phyloP scores from a whole-genome alignment of 805 yeast genomes.

The Ogataea polymorpha region DNA sequence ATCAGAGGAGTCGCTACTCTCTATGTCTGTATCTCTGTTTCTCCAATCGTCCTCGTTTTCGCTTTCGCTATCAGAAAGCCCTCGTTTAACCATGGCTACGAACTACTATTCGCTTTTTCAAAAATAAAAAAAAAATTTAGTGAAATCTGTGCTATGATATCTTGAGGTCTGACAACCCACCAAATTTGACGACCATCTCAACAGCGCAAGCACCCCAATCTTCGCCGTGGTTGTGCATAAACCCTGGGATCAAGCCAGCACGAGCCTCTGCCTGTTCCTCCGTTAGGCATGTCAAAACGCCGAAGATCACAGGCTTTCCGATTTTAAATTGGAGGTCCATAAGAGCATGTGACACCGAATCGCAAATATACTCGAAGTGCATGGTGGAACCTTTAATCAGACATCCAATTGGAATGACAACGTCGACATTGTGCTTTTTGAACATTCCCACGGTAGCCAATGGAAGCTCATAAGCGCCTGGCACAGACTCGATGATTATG shows the following conservation, averaged over 20 bases:
- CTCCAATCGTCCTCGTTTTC: constrained; percentile 2
- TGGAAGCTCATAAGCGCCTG: constrained; percentile 94
- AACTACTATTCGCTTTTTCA: neutral
- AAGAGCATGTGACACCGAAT: constrained; percentile 77
- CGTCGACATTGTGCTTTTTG: constrained; percentile 60
- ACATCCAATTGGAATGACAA: constrained; percentile 89
- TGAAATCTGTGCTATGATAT: neutral
- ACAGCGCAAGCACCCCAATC: constrained; percentile 99
- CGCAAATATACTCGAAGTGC: constrained; percentile 98
- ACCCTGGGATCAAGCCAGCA: constrained; percentile 75
- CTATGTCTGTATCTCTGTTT: neutral
- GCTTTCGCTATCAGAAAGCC: constrained; percentile 12
- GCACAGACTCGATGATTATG: constrained; percentile 80
- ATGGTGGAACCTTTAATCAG: constrained; percentile 94
- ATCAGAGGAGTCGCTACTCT: constrained; percentile 12
- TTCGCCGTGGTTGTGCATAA: constrained; percentile 92
- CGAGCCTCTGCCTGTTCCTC: constrained; percentile 92
- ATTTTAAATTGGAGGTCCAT: constrained; percentile 76
- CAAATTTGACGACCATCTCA: constrained; percentile 70
- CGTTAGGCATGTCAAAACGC: constrained; percentile 88
- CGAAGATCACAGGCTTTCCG: constrained; percentile 82
- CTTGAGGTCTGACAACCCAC: constrained; percentile 9
- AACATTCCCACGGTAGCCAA: constrained; percentile 62
- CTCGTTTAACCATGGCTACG: constrained; percentile 6
- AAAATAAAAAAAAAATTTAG: constrained; percentile 1